These are phyloP conservation scores for Gymnopilus junonius DNA, from an alignment of 768 basidiomycete genomes.

Conservation along the genomic window DNA sequence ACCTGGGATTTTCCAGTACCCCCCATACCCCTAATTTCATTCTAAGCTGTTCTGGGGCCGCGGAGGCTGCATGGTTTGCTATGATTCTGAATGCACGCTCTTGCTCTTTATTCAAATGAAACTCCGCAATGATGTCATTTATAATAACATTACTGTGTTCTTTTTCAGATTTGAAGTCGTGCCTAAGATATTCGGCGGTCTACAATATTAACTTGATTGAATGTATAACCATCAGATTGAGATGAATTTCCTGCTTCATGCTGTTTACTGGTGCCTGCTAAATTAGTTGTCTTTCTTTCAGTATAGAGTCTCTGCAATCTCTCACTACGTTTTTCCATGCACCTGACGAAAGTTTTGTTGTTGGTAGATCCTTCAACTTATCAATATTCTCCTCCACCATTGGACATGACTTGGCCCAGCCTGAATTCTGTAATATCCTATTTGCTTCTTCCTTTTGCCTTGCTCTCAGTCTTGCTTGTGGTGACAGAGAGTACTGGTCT, in stretches of 20 bases:
- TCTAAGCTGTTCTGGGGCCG: slow-evolving; percentile 26
- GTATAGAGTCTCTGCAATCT: background rate
- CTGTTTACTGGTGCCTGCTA: background rate
- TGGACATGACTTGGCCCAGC: background rate
- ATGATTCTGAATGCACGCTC: slow-evolving; percentile 35
- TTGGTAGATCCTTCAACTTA: background rate
- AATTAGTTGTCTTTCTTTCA: background rate
- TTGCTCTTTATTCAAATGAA: slow-evolving; percentile 35
- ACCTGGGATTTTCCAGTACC: no score
- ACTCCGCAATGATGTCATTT: background rate
- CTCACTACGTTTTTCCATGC: background rate
- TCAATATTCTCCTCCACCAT: background rate
- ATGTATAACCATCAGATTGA: background rate
- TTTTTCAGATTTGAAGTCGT: background rate
- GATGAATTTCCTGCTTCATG: no score
- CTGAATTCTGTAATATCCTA: background rate
- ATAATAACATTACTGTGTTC: background rate
- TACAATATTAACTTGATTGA: background rate
- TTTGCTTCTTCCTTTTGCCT: background rate
- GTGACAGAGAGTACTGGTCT: background rate
- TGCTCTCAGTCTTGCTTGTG: background rate
- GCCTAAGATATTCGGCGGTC: background rate
- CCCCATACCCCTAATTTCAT: slow-evolving; percentile 38
- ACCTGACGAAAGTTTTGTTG: background rate
- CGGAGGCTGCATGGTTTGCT: slow-evolving; percentile 20